These are phyloP conservation scores for Klebsormidium nitens DNA, from an alignment of 139 green algal species.

Conservation along the genomic window DNA sequence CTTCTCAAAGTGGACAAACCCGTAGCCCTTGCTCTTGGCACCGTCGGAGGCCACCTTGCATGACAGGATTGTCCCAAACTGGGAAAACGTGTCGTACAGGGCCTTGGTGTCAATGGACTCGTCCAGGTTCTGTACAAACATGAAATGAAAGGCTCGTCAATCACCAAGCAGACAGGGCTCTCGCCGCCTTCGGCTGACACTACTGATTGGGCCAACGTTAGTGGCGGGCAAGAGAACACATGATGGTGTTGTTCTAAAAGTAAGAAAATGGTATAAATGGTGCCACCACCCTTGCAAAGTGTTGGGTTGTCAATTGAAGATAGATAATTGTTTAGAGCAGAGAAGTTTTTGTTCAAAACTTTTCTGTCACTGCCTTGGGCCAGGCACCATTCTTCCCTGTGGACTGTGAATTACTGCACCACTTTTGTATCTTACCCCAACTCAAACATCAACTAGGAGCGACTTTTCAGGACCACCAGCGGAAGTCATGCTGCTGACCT, in stretches of 20 bases:
- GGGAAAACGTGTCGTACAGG: conserved; percentile 52
- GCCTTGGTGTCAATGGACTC: conserved; percentile 57
- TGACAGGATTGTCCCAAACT: conserved; percentile 52
- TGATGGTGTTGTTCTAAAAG: not conserved
- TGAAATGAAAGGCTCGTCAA: too few relatives aligned
- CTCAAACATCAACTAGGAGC: too few relatives aligned
- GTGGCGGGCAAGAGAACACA: not conserved
- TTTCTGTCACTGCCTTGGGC: conserved; percentile 57
- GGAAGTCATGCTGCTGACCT: conserved; percentile 14
- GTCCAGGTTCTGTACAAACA: conserved; percentile 49
- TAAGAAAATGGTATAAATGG: not conserved
- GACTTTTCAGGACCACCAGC: not conserved
- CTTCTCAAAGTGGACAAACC: conserved; percentile 57
- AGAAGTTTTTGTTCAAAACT: conserved; percentile 54
- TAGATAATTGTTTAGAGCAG: too few relatives aligned
- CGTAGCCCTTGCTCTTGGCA: conserved; percentile 49
- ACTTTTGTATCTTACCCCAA: not conserved
- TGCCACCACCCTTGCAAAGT: not conserved
- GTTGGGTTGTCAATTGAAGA: not conserved
- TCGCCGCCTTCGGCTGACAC: not conserved
- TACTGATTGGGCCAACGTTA: not conserved
- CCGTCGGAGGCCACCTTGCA: conserved; percentile 47
- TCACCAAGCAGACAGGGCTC: not conserved
- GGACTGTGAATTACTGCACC: not conserved
- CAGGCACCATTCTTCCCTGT: conserved; percentile 40